Evolutionary conservation across 306 rosid genomes (phyloP).

Genomic region (Sicyos baderoa): DNA sequence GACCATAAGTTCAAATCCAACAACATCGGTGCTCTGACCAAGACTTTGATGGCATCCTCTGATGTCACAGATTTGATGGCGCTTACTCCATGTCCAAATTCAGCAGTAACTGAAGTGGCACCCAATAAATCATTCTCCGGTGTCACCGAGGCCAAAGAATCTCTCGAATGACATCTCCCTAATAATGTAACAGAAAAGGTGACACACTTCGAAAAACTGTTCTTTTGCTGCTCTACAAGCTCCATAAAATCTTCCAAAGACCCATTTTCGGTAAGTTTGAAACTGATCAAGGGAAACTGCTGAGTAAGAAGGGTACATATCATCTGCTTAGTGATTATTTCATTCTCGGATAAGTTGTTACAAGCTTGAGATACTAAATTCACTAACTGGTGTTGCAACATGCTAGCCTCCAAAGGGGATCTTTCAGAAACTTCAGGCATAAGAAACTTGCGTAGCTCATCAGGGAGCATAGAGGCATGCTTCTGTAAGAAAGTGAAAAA

Average conservation of each 20-base stretch:
- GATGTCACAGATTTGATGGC: conserved; percentile 31
- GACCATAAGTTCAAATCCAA: conserved; percentile 79
- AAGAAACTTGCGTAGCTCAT: conserved; percentile 38
- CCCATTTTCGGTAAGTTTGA: conserved; percentile 43
- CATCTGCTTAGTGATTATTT: conserved; percentile 41
- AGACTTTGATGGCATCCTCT: conserved; percentile 54
- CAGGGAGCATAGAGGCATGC: conserved; percentile 45
- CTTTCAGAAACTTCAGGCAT: conserved; percentile 32
- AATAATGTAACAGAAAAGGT: conserved; percentile 57
- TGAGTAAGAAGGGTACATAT: conserved; percentile 48
- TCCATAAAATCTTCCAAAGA: conserved; percentile 47
- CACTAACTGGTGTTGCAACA: conserved; percentile 56
- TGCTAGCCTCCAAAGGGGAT: conserved; percentile 43
- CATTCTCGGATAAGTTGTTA: conserved; percentile 47
- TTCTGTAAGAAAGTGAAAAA: conserved; percentile 56
- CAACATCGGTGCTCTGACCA: conserved; percentile 73
- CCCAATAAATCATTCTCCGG: conserved; percentile 32
- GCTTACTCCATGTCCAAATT: conserved; percentile 25
- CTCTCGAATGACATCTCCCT: conserved; percentile 29
- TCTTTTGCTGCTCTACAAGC: conserved; percentile 37
- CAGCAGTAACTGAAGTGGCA: conserved; percentile 25
- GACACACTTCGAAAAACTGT: conserved; percentile 45
- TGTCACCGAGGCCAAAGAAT: conserved; percentile 22
- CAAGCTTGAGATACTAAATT: conserved; percentile 67
- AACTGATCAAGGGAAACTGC: conserved; percentile 65